Conservation (phyloP, 192 early-diverging fungal species). For the Chytriomyces hyalinus region DNA sequence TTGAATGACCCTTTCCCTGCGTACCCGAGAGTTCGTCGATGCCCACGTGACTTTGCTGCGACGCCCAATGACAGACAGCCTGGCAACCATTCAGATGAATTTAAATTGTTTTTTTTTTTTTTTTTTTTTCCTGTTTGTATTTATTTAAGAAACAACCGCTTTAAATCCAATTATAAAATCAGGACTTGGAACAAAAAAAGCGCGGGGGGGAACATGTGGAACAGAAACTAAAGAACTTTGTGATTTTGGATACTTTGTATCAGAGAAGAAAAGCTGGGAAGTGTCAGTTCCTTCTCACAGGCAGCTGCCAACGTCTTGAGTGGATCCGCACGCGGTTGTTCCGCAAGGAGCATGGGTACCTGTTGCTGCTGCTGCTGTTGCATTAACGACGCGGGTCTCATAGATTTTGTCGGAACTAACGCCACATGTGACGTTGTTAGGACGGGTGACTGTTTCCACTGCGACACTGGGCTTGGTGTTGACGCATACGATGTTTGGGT, state of each 20-base stretch:
- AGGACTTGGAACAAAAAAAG: neutral
- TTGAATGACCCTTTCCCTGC: no score
- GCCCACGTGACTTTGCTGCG: constrained; percentile 23
- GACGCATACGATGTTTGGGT: neutral
- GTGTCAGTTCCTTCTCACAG: neutral
- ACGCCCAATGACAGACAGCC: neutral
- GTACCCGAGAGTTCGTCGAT: constrained; percentile 7
- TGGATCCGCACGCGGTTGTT: neutral
- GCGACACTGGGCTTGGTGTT: neutral
- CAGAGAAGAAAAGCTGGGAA: neutral
- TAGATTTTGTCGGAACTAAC: neutral
- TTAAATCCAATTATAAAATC: neutral
- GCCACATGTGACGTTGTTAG: neutral
- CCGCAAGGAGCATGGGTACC: neutral
- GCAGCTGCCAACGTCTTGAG: neutral
- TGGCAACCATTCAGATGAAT: no score
- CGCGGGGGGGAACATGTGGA: neutral
- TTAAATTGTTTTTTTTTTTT: neutral
- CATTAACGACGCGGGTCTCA: neutral
- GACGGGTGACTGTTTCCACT: neutral
- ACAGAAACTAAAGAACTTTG: neutral
- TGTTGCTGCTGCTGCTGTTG: neutral
- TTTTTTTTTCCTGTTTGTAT: neutral
- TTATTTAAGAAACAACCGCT: neutral
- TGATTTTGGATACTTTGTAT: neutral